These are phyloP conservation scores for Pseudogymnoascus sp. DNA, from an alignment of 2,329 filamentous ascomycete genomes.

Conservation along the genomic window DNA sequence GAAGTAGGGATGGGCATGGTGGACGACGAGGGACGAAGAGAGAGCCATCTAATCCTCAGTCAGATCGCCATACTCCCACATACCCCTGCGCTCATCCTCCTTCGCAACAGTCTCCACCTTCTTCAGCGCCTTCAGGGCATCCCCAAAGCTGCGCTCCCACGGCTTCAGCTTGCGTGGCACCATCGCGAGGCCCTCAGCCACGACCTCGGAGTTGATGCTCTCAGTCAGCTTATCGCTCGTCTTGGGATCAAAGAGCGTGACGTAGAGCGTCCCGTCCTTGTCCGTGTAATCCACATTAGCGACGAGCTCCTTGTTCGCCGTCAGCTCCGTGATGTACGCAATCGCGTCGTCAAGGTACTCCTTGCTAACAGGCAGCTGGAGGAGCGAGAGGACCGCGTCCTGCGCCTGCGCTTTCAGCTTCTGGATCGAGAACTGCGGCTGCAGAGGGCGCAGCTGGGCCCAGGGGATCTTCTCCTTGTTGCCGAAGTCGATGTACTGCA, in stretches of 20 bases:
- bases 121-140: slow-evolving; percentile 63
- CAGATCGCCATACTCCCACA: slow-evolving; percentile 98
- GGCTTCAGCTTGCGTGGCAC: slow-evolving; percentile 84
- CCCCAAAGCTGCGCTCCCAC: slow-evolving; percentile 73
- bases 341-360: slow-evolving; percentile 82
- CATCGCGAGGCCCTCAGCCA: slow-evolving; percentile 78
- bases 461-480: slow-evolving; percentile 87
- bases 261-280: slow-evolving; percentile 72
- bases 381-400: slow-evolving; percentile 78
- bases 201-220: slow-evolving; percentile 82
- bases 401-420: slow-evolving; percentile 81
- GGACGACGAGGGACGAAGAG: not conserved
- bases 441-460: slow-evolving; percentile 73
- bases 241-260: slow-evolving; percentile 80
- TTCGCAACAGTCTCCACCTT: slow-evolving; percentile 73
- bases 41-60: slow-evolving; percentile 62
- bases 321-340: slow-evolving; percentile 63
- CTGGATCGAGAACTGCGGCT: slow-evolving; percentile 67
- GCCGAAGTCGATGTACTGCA: slow-evolving; percentile 92
- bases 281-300: slow-evolving; percentile 84
- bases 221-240: slow-evolving; percentile 55
- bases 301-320: slow-evolving; percentile 68
- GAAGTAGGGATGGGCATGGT: not conserved
- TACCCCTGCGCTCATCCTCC: slow-evolving; percentile 66
- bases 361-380: slow-evolving; percentile 73